Percentiles rank a stretch among this genome's conserved stretches.
Evolutionary conservation across 805 yeast species (phyloP).

Genomic region (Candida boidinii): DNA sequence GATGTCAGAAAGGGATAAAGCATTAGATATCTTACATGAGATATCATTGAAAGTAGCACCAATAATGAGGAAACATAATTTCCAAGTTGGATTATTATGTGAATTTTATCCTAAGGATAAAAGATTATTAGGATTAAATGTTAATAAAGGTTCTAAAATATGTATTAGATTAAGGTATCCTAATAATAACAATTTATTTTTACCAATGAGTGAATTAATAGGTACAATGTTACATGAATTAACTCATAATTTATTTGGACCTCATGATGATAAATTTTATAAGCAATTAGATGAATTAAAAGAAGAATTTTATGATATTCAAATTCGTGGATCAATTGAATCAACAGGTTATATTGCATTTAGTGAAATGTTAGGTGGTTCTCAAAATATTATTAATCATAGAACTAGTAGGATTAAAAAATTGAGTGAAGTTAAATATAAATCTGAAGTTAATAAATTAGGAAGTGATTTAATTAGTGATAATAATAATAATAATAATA

Average conservation of each 20-base stretch:
- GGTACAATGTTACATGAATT: slow-evolving; percentile 88
- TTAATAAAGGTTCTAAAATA: slow-evolving; percentile 67
- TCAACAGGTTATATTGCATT: slow-evolving; percentile 43
- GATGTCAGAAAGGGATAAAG: slow-evolving; percentile 35
- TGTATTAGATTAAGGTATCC: slow-evolving; percentile 62
- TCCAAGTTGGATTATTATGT: slow-evolving; percentile 58
- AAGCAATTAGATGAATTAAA: slow-evolving; percentile 52
- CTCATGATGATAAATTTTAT: slow-evolving; percentile 73
- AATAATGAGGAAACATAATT: slow-evolving; percentile 57
- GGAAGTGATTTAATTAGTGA: slow-evolving; percentile 14
- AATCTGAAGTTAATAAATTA: slow-evolving; percentile 29
- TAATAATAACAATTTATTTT: slow-evolving; percentile 40
- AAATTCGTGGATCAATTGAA: slow-evolving; percentile 31
- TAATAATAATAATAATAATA: slow-evolving; percentile 1
- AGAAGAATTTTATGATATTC: slow-evolving; percentile 36
- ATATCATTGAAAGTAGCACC: slow-evolving; percentile 71
- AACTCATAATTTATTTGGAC: slow-evolving; percentile 70
- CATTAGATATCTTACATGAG: slow-evolving; percentile 53
- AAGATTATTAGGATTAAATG: slow-evolving; percentile 69
- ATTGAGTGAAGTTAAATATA: slow-evolving; percentile 30
- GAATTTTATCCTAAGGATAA: slow-evolving; percentile 76
- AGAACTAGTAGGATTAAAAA: slow-evolving; percentile 34
- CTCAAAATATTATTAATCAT: slow-evolving; percentile 6
- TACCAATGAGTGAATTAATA: slow-evolving; percentile 55
- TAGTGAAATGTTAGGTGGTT: slow-evolving; percentile 35